Base-by-base conservation (phyloP, 179 eudicot genomes). In the Beta macrorhiza region DNA sequence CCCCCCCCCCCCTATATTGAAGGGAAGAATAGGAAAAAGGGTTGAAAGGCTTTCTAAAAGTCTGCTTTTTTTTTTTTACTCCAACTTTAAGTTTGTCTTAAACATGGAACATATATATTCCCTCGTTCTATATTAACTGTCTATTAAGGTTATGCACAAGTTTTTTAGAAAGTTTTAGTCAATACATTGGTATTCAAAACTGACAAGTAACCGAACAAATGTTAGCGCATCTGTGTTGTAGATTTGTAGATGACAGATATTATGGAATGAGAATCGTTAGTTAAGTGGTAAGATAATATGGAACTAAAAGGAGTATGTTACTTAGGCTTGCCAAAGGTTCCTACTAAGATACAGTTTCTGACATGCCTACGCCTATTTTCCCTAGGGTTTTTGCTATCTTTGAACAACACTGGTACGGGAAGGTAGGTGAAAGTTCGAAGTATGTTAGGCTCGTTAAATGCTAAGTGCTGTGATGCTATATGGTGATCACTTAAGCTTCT, bases 1-100 rank as follows among this genome's bases (percentile, higher is more conserved):
- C n/a, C n/a, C n/a, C n/a, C n/a, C 25, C 25, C 25, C 25, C 0
- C 61, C 62, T 52, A 77, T 62, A 17, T 12, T 69, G 49, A 32
- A 62, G 71, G 72, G 64, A 70, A 71, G 72, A 70, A 61, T 51
- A 77, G 55, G 45, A 19, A 67, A 78, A 17, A 19, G 15, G 59
- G 15, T 11, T 56, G 42, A 64, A 10, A 64, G 2, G 5, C 15
- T 22, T n/a, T 15, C 14, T 5, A 14, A 5, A 32, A 67, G 71
- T 67, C n/a, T 49, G 53, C 53, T 49, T 67, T 29, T 29, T 37
- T 37, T 1, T 11, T 64, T 29, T 25, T 5, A 2, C 1, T n/a
- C 22, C 13, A 29, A 67, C 19, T 67, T 67, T 32, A 29, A 15
- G 19, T 67, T 29, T 32, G 17, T 15, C 32, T 32, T 13, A 29